Evolutionary conservation across 345 rosid species (phyloP).

Genomic region (Euphorbia lathyris): DNA sequence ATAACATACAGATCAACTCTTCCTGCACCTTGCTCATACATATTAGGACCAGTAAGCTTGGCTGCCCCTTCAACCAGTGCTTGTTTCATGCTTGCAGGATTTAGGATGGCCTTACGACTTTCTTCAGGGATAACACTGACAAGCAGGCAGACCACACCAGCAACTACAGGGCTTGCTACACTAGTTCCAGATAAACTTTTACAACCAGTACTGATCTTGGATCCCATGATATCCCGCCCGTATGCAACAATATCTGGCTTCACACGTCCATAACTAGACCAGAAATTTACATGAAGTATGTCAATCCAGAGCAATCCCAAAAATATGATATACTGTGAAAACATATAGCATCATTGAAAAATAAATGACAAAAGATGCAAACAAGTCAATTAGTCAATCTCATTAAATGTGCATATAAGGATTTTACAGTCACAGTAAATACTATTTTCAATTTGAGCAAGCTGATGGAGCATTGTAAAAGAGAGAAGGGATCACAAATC

Average conservation of each 20-base stretch:
- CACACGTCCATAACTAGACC: conserved; percentile 82
- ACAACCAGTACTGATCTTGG: conserved; percentile 95
- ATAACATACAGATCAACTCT: conserved; percentile 88
- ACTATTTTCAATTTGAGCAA: conserved; percentile 1
- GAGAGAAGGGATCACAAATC: not conserved
- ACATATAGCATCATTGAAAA: conserved; percentile 7
- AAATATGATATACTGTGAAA: not conserved
- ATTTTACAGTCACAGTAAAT: not conserved
- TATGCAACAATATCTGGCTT: conserved; percentile 98
- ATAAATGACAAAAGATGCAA: not conserved
- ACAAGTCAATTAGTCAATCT: not conserved
- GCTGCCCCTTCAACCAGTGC: conserved; percentile 99
- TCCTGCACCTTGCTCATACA: conserved; percentile 99
- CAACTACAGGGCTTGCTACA: conserved; percentile 99
- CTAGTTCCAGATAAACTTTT: conserved; percentile 98
- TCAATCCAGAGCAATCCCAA: not conserved
- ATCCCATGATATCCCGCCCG: conserved; percentile 94
- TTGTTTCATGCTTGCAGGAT: conserved; percentile 99
- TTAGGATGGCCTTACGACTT: conserved; percentile 60
- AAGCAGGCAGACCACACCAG: conserved; percentile 95
- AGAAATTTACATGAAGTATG: conserved; percentile 6
- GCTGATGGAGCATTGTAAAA: not conserved
- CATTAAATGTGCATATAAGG: not conserved
- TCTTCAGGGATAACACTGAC: conserved; percentile 80
- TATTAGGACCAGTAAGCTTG: conserved; percentile 88